A percentile compares a stretch with the other conserved stretches of the same genome.
Conservation (phyloP, 495 filamentous ascomycete species). For the Podospora bellae-mahoneyi region DNA sequence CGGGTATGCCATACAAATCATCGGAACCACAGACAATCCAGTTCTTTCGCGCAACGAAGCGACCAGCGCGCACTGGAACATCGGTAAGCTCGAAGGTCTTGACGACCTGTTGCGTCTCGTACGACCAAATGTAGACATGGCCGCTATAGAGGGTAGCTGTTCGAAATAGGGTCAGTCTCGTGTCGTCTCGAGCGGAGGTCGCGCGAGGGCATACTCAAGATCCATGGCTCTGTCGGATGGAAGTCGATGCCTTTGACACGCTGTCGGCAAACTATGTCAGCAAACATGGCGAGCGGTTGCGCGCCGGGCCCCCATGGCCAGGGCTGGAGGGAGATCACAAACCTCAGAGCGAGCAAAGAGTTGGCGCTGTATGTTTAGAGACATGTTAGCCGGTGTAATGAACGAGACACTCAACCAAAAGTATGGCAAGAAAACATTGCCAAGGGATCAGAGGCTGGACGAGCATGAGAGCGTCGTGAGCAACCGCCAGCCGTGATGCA, state of each 20-base stretch:
- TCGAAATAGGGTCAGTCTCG: slow-evolving; percentile 1
- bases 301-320: slow-evolving; percentile 66
- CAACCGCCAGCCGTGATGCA: slow-evolving; percentile 4
- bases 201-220: slow-evolving; percentile 57
- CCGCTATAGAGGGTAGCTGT: slow-evolving; percentile 81
- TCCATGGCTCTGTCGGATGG: slow-evolving; percentile 95
- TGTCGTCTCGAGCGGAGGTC: neutral
- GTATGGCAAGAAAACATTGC: neutral
- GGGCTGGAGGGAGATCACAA: slow-evolving; percentile 15
- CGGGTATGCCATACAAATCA: slow-evolving; percentile 71
- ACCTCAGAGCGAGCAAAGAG: slow-evolving; percentile 38
- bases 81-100: slow-evolving; percentile 99
- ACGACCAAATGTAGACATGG: slow-evolving; percentile 99
- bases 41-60: slow-evolving; percentile 96
- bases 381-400: slow-evolving; percentile 20
- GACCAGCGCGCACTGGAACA: slow-evolving; percentile 94
- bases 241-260: slow-evolving; percentile 98
- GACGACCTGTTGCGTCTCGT: slow-evolving; percentile 94
- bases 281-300: neutral
- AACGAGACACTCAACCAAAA: neutral
- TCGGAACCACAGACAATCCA: slow-evolving; percentile 99
- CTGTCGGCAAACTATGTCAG: slow-evolving; percentile 52
- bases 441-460: neutral
- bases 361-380: slow-evolving; percentile 36
- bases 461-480: neutral